These are phyloP conservation scores for Mrakia blollopis DNA, from an alignment of 768 basidiomycete species.

Conservation along the genomic window DNA sequence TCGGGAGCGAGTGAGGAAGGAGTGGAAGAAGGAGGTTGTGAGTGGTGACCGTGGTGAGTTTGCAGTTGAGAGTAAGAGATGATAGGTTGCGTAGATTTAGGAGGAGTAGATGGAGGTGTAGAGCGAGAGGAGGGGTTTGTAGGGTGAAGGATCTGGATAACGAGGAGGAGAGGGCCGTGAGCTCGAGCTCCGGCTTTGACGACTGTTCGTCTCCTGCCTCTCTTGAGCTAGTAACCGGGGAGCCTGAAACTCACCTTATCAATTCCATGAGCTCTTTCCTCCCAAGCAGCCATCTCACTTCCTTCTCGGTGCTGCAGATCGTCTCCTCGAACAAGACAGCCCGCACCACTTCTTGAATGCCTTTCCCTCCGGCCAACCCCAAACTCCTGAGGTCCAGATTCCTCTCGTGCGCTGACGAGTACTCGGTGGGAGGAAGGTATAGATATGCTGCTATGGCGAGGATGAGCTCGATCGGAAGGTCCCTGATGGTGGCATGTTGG, in stretches of 20 bases:
- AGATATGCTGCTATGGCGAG: not conserved
- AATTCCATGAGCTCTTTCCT: not conserved
- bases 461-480: slow-evolving; percentile 13
- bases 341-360: slow-evolving; percentile 4
- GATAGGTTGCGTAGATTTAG: not conserved
- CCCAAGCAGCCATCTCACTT: slow-evolving; percentile 9
- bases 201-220: too few species aligned
- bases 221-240: too few species aligned
- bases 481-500: not conserved
- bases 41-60: not conserved
- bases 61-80: slow-evolving; percentile 2
- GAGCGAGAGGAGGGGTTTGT: slow-evolving; percentile 1
- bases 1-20: not conserved
- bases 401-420: slow-evolving; percentile 6
- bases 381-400: slow-evolving; percentile 4
- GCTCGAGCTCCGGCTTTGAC: not conserved
- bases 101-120: slow-evolving; percentile 5
- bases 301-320: not conserved
- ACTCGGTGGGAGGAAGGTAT: slow-evolving; percentile 20
- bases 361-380: slow-evolving; percentile 11
- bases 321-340: not conserved
- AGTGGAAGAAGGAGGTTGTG: not conserved
- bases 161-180: not conserved
- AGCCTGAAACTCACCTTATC: slow-evolving; percentile 16
- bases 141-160: not conserved